Evolutionary conservation across 208 protist species (phyloP), one percentile per base, ranked within the genome.

Genomic region (Wallacemonas sp.): DNA sequence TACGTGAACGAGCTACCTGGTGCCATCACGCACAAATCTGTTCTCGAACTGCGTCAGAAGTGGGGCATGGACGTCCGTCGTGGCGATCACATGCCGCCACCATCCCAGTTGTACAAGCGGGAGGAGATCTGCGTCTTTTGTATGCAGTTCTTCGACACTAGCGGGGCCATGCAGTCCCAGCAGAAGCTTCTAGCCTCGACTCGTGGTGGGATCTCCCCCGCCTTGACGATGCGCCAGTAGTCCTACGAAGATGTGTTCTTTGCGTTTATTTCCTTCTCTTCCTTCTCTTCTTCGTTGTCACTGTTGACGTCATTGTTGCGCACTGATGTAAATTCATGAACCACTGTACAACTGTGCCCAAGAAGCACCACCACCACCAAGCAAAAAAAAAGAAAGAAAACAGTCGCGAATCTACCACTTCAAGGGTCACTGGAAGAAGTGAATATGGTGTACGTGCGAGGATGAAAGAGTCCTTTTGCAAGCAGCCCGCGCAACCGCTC

Each of bases 61-160:
- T 97, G 88, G 88, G 88, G 92, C n/a, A 81, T 94, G 68, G 80
- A 93, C 48, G 78, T 94, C 17, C 78, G 85, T 30, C 78, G 88
- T 9, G 88, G 87, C 0, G 87, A 93, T 39, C 85, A 88, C 62
- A 92, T 94, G 80, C 93, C 93, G 11, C 88, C 88, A 26, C 88
- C 93, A 23, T 97, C 93, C 44, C 88, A 95, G 74, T 72, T 97
- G 34, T 97, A 97, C 80, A 93, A 94, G 70, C 80, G 87, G 26
- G 88, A 95, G 55, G 90, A 97, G 65, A 82, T 97, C 24, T 97
- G 93, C 70, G 79, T 96, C 32, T 97, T 97, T 66, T 97, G 93
- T 78, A 97, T 97, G 93, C 93, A 97, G 75, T 97, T 97, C 60
- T 97, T 97, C 63, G 93, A 95, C 73, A 92, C 82, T 29, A 93